A percentile compares a stretch with the other conserved stretches of the same genome.
These are phyloP conservation scores for Termitomyces heimii DNA, from an alignment of 768 basidiomycete species.

Conservation along the genomic window DNA sequence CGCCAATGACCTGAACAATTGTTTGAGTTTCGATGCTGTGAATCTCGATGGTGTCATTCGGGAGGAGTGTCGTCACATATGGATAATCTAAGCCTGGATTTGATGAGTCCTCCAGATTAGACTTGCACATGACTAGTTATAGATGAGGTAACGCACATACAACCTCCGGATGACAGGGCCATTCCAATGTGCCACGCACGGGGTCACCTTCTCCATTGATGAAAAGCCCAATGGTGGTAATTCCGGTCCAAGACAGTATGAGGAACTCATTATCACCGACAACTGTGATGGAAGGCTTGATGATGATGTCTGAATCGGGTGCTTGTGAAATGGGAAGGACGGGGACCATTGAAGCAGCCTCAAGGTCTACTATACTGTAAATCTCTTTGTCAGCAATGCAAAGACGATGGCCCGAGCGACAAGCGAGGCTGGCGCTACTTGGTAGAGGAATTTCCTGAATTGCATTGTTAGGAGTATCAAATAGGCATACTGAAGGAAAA, in stretches of 20 bases:
- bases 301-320: constrained; percentile 26
- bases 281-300: constrained; percentile 69
- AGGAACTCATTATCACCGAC: constrained; percentile 79
- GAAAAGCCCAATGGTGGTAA: constrained; percentile 80
- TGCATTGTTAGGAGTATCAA: background rate
- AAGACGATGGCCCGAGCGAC: constrained; percentile 54
- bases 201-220: constrained; percentile 83
- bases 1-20: constrained; percentile 63
- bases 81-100: constrained; percentile 73
- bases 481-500: background rate
- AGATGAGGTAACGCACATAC: constrained; percentile 51
- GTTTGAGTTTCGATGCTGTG: constrained; percentile 74
- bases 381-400: constrained; percentile 68
- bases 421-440: constrained; percentile 50
- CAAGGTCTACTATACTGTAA: constrained; percentile 80
- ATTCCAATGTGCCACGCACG: constrained; percentile 83
- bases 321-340: constrained; percentile 80
- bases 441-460: constrained; percentile 68
- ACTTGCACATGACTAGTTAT: background rate
- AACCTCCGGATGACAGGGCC: constrained; percentile 72
- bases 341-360: constrained; percentile 60
- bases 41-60: constrained; percentile 74
- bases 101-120: background rate
- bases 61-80: constrained; percentile 71
- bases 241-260: constrained; percentile 79